These are phyloP conservation scores for Phytophthora idaei DNA, from an alignment of 352 stramenopile species.

Conservation along the genomic window DNA sequence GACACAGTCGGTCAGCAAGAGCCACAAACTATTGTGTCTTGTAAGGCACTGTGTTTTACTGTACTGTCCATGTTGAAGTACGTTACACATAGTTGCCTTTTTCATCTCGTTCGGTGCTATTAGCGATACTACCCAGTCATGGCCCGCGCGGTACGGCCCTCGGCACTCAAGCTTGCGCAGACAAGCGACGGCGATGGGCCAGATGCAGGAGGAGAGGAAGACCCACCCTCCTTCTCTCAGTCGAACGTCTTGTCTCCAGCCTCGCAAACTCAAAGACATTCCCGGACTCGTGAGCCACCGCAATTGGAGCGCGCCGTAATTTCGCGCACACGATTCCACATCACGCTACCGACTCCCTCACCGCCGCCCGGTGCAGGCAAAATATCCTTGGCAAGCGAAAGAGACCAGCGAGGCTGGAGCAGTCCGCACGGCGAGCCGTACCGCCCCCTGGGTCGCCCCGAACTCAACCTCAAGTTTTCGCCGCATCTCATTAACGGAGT, in stretches of 20 bases:
- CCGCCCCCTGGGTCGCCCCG: constrained; percentile 63
- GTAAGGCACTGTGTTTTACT: neutral
- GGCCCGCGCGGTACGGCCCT: neutral
- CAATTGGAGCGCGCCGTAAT: constrained; percentile 51
- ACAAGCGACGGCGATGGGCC: neutral
- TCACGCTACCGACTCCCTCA: constrained; percentile 41
- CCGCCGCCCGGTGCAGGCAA: constrained; percentile 5
- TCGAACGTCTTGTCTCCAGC: neutral
- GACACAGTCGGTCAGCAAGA: constrained; percentile 1
- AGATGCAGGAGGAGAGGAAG: neutral
- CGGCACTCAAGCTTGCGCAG: constrained; percentile 3
- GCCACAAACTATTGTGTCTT: constrained; percentile 1
- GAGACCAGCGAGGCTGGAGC: constrained; percentile 59
- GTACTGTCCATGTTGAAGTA: constrained; percentile 17
- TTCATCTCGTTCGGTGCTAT: neutral
- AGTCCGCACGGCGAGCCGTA: constrained; percentile 78
- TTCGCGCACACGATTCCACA: constrained; percentile 59
- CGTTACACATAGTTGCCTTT: constrained; percentile 5
- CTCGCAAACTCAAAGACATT: neutral
- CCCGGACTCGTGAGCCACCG: constrained; percentile 14
- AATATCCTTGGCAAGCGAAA: neutral
- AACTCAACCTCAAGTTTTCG: constrained; percentile 72
- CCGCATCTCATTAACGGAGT: constrained; percentile 49
- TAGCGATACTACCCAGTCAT: neutral
- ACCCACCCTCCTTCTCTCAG: neutral